A percentile compares a stretch with the other conserved stretches of the same genome.
phyloP scores from a whole-genome alignment of 805 yeast genomes.

The Wickerhamomyces strasburgensis region DNA sequence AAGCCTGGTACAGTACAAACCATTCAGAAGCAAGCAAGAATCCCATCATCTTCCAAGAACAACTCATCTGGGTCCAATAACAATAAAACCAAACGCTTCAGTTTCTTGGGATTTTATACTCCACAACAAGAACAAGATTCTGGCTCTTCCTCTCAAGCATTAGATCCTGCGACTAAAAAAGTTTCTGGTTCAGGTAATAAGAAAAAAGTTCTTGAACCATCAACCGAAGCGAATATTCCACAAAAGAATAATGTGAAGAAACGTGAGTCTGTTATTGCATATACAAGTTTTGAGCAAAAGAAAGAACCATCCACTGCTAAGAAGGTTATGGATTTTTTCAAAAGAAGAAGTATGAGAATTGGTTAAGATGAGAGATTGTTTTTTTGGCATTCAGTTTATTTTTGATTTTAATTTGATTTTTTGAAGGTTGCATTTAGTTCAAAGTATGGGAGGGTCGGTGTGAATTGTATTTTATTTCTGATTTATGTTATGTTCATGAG shows the following conservation, averaged over 20 bases:
- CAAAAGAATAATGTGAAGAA: constrained; percentile 14
- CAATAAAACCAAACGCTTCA: constrained; percentile 33
- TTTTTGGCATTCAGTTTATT: neutral
- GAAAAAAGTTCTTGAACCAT: constrained; percentile 24
- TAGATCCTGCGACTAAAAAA: too few relatives aligned
- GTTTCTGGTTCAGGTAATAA: too few relatives aligned
- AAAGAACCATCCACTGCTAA: constrained; percentile 72
- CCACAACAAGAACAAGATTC: constrained; percentile 14
- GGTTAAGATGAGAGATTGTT: constrained; percentile 1
- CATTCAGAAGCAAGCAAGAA: constrained; percentile 9
- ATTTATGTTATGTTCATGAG: neutral
- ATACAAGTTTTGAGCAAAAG: constrained; percentile 25
- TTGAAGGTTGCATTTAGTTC: neutral
- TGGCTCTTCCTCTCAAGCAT: too few relatives aligned
- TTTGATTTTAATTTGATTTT: neutral
- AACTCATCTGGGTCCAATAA: constrained; percentile 13
- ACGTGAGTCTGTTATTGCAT: constrained; percentile 15
- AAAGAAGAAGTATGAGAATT: constrained; percentile 49
- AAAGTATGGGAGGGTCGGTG: too few relatives aligned
- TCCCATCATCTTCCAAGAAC: constrained; percentile 9
- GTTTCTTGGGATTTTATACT: constrained; percentile 34
- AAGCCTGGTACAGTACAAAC: too few relatives aligned
- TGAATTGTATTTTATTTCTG: neutral
- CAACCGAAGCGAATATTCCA: constrained; percentile 19
- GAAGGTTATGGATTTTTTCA: constrained; percentile 73